Evolutionary conservation across 306 rosid species (phyloP).

Genomic region (Sicyos baderoa): DNA sequence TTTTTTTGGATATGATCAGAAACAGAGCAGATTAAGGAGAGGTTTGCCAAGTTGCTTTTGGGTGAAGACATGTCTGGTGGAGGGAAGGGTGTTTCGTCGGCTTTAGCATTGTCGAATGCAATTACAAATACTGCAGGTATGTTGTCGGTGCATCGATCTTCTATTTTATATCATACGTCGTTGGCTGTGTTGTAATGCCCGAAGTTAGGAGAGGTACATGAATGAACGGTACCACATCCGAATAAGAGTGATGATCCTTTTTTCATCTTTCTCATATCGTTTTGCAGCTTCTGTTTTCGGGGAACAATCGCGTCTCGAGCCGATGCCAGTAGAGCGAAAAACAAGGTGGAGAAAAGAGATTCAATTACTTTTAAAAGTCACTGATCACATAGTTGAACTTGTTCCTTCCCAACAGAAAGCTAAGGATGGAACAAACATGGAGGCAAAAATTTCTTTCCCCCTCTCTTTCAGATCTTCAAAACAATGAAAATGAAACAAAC

Average conservation of each 20-base stretch:
- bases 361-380: constrained; percentile 73
- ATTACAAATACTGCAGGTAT: constrained; percentile 89
- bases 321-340: constrained; percentile 68
- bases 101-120: constrained; percentile 93
- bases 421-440: constrained; percentile 78
- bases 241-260: too few species aligned
- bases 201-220: too few species aligned
- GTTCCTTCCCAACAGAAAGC: constrained; percentile 73
- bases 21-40: constrained; percentile 87
- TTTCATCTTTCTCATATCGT: not conserved
- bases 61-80: constrained; percentile 99
- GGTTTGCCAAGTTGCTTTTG: constrained; percentile 75
- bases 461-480: constrained; percentile 6
- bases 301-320: constrained; percentile 76
- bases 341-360: constrained; percentile 83
- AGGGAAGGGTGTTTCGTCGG: constrained; percentile 96
- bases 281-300: constrained; percentile 92
- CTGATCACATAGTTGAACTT: constrained; percentile 79
- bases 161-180: not conserved
- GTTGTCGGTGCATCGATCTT: not conserved
- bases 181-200: not conserved
- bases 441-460: constrained; percentile 37
- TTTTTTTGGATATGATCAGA: constrained; percentile 47
- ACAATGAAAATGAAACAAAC: not conserved
- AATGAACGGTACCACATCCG: too few species aligned